Base-by-base conservation (phyloP, 768 basidiomycete genomes). In the Leccinum subtestaceum region DNA sequence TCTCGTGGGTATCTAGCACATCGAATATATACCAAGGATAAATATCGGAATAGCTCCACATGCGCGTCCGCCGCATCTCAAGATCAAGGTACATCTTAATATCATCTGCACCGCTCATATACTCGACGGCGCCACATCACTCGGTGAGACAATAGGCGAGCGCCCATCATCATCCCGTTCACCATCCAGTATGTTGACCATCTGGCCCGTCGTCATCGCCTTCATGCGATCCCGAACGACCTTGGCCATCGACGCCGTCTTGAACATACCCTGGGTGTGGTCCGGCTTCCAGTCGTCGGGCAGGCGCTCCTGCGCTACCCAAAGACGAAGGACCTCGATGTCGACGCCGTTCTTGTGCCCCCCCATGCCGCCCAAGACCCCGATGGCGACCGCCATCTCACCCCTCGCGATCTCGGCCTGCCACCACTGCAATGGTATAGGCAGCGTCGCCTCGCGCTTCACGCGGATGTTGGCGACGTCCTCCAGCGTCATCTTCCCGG, bases 371-470 rank as follows among this genome's bases (percentile, higher is more conserved):
- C 73, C 72, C 23, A 71, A 53, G 17, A 88, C 77, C 1, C 83
- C 84, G 6, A 87, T 73, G 3, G 86, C 82, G 54, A 88, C 78
- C 0, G 81, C 84, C 77, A 87, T 84, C 69, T 89, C 87, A 8
- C 85, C 85, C 15, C 85, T 77, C 3, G 86, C 87, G 55, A 88
- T 79, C 71, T 86, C 84, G 0, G 79, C 78, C 59, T 84, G 83
- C 25, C 82, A 51, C 23, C 63, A 40, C 43, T 73, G 74, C 27
- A 87, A 66, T 0, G 75, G 73, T 1, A 62, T 64, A 0, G 19
- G 2, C 17, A 76, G 80, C 8, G 67, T 60, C 25, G 67, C 71
- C 64, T 88, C 85, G 21, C 86, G 74, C 50, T 82, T 74, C 5
- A 81, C 69, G 4, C 86, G 77, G 13, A 81, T 77, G 40, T 77